Percentiles rank a stretch among this genome's conserved stretches.
phyloP scores from a whole-genome alignment of 331 rosid species.

The Acacia concinna region DNA sequence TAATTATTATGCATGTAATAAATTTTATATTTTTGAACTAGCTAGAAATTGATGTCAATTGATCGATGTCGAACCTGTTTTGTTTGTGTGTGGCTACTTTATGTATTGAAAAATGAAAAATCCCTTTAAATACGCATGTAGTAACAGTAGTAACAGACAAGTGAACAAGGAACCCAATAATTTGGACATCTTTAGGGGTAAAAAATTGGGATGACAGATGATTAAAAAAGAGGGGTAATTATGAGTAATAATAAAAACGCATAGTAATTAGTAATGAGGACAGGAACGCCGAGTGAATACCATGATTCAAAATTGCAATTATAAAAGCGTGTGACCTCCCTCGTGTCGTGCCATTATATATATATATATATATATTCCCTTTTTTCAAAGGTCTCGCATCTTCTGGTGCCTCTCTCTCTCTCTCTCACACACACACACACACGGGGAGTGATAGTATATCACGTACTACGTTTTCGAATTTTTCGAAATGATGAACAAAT shows the following conservation, averaged over 20 bases:
- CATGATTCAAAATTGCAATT: conserved; percentile 3
- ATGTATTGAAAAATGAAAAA: not conserved
- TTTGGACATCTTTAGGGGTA: not conserved
- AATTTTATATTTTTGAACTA: not conserved
- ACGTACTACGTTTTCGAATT: too few relatives aligned
- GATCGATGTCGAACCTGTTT: not conserved
- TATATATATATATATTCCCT: too few relatives aligned
- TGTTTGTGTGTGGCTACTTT: not conserved
- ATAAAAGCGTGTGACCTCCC: not conserved
- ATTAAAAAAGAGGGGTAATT: not conserved
- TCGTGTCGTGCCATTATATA: too few relatives aligned
- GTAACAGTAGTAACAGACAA: too few relatives aligned
- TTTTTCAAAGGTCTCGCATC: not conserved
- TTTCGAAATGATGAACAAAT: too few relatives aligned
- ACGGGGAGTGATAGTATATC: not conserved
- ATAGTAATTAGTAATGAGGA: too few relatives aligned
- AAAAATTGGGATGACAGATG: not conserved
- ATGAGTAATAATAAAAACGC: not conserved
- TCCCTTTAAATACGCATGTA: not conserved
- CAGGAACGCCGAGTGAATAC: not conserved
- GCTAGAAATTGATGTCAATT: not conserved
- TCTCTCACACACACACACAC: too few relatives aligned
- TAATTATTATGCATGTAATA: not conserved
- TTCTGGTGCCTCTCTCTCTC: too few relatives aligned
- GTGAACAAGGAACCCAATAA: too few relatives aligned